A percentile compares a stretch with the other conserved stretches of the same genome.
Evolutionary conservation across 202 grass and related monocot species (phyloP).

Genomic region (Panicum hallii): DNA sequence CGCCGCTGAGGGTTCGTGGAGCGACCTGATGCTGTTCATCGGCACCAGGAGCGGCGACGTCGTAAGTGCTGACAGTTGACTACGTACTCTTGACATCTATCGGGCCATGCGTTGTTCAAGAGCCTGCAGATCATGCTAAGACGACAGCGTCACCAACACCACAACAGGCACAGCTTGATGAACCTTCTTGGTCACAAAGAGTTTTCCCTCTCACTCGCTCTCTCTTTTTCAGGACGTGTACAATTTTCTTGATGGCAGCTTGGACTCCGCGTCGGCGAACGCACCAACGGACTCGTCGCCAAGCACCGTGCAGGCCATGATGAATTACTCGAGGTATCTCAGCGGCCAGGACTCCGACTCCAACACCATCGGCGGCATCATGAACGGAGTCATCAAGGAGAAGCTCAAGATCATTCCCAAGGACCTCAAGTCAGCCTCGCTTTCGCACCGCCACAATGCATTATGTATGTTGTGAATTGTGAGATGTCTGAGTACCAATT

Average conservation of each 20-base stretch:
- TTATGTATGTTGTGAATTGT: background rate
- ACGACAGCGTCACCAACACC: too few relatives aligned
- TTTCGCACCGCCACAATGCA: background rate
- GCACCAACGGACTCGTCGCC: background rate
- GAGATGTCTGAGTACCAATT: background rate
- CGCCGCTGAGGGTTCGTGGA: constrained; percentile 54
- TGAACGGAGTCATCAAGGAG: constrained; percentile 79
- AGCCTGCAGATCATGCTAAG: too few relatives aligned
- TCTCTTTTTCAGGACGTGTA: constrained; percentile 60
- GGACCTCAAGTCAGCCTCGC: constrained; percentile 41
- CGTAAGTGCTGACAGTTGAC: constrained; percentile 42
- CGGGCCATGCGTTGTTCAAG: background rate
- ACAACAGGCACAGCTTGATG: too few relatives aligned
- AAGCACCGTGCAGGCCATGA: constrained; percentile 9
- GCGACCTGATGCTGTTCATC: constrained; percentile 50
- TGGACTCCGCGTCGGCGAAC: constrained; percentile 40
- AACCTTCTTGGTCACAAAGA: background rate
- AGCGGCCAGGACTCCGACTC: constrained; percentile 29
- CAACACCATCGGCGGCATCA: constrained; percentile 51
- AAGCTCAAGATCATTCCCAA: constrained; percentile 87
- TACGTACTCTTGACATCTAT: background rate
- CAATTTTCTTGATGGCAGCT: constrained; percentile 64
- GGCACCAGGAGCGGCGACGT: constrained; percentile 47
- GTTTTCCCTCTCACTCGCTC: background rate
- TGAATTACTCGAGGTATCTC: constrained; percentile 55